These are phyloP conservation scores for Trypanosoma vivax DNA, from an alignment of 208 protist genomes.

Conservation along the genomic window DNA sequence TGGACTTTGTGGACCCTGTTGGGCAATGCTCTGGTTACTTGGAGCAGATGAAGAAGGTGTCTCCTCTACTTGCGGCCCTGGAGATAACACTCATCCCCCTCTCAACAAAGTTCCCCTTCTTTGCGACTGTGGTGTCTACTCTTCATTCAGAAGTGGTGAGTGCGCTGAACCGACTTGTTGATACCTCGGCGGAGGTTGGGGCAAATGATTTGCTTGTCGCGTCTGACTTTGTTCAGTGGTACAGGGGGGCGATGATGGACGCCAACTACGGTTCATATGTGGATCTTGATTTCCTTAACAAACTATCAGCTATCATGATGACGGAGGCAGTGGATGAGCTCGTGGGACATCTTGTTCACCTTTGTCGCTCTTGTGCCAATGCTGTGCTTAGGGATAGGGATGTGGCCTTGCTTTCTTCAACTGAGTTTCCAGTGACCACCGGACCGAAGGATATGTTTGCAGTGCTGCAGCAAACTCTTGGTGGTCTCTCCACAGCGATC, in stretches of 20 bases:
- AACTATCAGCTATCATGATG: conserved; percentile 62
- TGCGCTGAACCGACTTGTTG: conserved; percentile 56
- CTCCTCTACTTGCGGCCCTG: conserved; percentile 69
- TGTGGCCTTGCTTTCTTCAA: conserved; percentile 44
- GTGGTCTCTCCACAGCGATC: conserved; percentile 57
- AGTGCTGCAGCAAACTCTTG: conserved; percentile 78
- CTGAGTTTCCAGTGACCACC: conserved; percentile 61
- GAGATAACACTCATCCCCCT: conserved; percentile 77
- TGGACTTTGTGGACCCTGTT: conserved; percentile 72
- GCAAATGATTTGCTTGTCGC: conserved; percentile 74
- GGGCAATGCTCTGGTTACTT: conserved; percentile 62
- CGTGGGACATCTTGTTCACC: conserved; percentile 59
- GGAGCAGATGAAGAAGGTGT: conserved; percentile 83
- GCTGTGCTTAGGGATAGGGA: conserved; percentile 46
- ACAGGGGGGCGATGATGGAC: conserved; percentile 67
- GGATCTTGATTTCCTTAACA: conserved; percentile 49
- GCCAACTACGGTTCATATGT: conserved; percentile 63
- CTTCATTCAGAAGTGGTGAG: conserved; percentile 72
- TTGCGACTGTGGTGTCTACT: conserved; percentile 56
- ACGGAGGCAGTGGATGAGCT: conserved; percentile 66
- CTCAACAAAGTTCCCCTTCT: conserved; percentile 72
- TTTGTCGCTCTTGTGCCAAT: conserved; percentile 73
- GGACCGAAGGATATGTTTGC: conserved; percentile 85
- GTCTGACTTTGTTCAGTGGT: conserved; percentile 81
- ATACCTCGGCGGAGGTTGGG: conserved; percentile 42